phyloP scores from a whole-genome alignment of 1,139 yeast species.

The Suhomyces chickasaworum region DNA sequence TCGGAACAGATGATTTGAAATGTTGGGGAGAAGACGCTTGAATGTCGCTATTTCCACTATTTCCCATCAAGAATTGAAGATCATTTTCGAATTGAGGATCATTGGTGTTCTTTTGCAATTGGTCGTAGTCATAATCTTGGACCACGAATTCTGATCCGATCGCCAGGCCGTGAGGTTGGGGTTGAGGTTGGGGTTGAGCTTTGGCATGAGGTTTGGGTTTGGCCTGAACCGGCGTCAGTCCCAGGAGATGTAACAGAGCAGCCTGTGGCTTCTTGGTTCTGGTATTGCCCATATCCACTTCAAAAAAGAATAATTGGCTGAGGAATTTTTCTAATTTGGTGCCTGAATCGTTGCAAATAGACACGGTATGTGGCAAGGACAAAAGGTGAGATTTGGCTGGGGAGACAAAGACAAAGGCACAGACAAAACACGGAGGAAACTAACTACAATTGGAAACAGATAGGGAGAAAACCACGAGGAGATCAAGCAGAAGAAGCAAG shows the following conservation, averaged over 20 bases:
- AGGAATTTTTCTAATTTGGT: neutral
- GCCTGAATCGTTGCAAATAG: neutral
- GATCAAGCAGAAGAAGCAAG: too few species aligned
- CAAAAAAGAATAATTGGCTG: constrained; percentile 1
- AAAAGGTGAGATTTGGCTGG: neutral
- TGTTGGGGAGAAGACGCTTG: constrained; percentile 9
- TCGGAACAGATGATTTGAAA: neutral
- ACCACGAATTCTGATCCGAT: constrained; percentile 17
- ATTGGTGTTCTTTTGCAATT: constrained; percentile 14
- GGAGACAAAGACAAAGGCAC: too few species aligned
- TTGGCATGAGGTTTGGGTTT: too few species aligned
- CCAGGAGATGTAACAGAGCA: constrained; percentile 5
- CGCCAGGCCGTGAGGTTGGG: neutral
- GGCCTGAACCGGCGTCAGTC: constrained; percentile 1
- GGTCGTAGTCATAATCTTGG: constrained; percentile 21
- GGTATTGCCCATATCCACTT: constrained; percentile 7
- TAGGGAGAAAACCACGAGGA: too few species aligned
- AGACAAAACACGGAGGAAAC: too few species aligned
- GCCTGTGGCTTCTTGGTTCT: constrained; percentile 8
- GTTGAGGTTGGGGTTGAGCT: too few species aligned
- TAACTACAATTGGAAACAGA: too few species aligned
- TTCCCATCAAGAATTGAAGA: constrained; percentile 22
- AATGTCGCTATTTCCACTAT: constrained; percentile 5
- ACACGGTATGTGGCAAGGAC: neutral
- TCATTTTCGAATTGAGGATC: constrained; percentile 28